These are phyloP conservation scores for Ambrosia trifida DNA, from an alignment of 129 eudicot species.

Conservation along the genomic window DNA sequence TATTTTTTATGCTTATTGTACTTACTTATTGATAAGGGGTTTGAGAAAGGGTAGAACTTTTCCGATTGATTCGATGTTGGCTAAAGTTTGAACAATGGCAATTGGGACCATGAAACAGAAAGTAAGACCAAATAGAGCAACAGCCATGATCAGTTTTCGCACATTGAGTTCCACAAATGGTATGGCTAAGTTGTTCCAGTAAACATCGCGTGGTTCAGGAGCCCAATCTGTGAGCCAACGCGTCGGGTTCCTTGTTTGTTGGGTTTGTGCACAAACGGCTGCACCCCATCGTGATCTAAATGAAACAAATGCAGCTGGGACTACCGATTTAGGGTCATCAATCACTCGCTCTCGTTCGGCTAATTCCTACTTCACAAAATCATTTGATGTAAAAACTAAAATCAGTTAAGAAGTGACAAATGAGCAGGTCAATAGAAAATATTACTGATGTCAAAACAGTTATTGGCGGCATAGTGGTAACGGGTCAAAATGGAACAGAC, in stretches of 20 bases:
- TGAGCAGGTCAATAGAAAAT: not conserved
- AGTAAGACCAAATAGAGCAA: slow-evolving; percentile 65
- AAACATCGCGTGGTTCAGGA: slow-evolving; percentile 93
- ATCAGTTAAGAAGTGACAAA: slow-evolving; percentile 3
- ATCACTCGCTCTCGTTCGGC: slow-evolving; percentile 74
- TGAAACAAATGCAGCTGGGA: slow-evolving; percentile 94
- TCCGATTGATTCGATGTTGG: slow-evolving; percentile 81
- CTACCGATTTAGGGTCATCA: slow-evolving; percentile 72
- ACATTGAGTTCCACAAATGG: slow-evolving; percentile 75
- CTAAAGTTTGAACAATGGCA: slow-evolving; percentile 81
- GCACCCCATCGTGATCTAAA: slow-evolving; percentile 97
- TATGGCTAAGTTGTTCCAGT: slow-evolving; percentile 92
- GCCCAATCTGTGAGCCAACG: slow-evolving; percentile 96
- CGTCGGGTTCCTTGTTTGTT: slow-evolving; percentile 78
- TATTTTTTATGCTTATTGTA: not conserved
- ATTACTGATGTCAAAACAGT: not conserved
- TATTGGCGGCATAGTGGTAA: not conserved
- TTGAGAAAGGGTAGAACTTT: slow-evolving; percentile 80
- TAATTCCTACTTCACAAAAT: slow-evolving; percentile 50
- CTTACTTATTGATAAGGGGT: slow-evolving; percentile 74
- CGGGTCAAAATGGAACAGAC: not conserved
- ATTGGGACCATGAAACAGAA: slow-evolving; percentile 93
- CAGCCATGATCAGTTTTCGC: slow-evolving; percentile 69
- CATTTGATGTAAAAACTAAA: slow-evolving; percentile 12
- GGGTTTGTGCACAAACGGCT: slow-evolving; percentile 94